Percentiles rank a stretch among this genome's conserved stretches.
Conservation (phyloP, 2,329 filamentous ascomycete genomes). For the Fusarium virguliforme region DNA sequence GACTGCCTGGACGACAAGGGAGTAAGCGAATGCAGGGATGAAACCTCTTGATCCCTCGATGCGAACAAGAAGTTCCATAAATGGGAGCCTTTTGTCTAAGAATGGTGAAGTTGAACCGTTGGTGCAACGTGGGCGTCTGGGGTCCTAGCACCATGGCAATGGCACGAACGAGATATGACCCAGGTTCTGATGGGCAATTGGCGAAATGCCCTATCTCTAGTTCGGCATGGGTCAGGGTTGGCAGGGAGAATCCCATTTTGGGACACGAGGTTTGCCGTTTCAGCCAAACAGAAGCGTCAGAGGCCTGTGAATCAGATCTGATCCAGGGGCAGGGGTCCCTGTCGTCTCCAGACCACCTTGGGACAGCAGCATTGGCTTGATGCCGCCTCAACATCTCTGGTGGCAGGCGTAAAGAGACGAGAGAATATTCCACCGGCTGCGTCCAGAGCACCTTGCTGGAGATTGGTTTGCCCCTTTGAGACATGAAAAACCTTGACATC, state of each 20-base stretch:
- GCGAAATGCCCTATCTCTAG: conserved; percentile 32
- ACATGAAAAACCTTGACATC: conserved; percentile 9
- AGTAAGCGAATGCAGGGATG: conserved; percentile 15
- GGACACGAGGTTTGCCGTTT: conserved; percentile 54
- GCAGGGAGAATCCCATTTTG: conserved; percentile 50
- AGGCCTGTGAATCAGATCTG: conserved; percentile 48
- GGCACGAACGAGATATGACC: conserved; percentile 27
- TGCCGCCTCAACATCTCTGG: conserved; percentile 27
- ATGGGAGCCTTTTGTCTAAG: conserved; percentile 2
- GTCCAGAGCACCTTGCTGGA: conserved; percentile 6
- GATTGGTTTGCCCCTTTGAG: conserved; percentile 11
- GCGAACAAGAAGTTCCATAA: conserved; percentile 5
- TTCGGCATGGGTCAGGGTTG: conserved; percentile 22
- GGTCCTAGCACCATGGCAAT: conserved; percentile 19
- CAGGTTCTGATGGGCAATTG: conserved; percentile 38
- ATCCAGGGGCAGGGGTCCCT: conserved; percentile 37
- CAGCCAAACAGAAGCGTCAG: conserved; percentile 46
- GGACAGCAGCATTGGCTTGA: conserved; percentile 19
- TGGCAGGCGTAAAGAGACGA: conserved; percentile 2
- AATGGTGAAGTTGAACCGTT: conserved; percentile 28
- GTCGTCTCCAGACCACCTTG: neutral
- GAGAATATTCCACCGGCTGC: neutral
- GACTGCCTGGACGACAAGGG: conserved; percentile 4
- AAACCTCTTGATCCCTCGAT: conserved; percentile 18
- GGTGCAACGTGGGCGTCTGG: conserved; percentile 25